phyloP scores from a whole-genome alignment of 805 yeast species.

The Lipomyces yamanashiensis region DNA sequence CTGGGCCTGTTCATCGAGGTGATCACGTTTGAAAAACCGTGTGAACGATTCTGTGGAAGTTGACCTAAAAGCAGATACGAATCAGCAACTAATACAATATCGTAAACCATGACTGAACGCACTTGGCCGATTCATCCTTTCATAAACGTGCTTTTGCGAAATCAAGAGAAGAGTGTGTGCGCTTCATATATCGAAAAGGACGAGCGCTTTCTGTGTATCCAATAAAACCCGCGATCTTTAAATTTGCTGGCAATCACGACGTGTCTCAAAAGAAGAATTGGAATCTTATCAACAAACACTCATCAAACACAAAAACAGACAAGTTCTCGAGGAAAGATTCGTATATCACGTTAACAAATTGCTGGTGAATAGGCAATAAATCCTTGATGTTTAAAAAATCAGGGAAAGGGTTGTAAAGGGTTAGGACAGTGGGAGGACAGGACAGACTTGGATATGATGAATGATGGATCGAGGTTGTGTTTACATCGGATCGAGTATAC shows the following conservation, averaged over 20 bases:
- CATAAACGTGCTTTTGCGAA: slow-evolving; percentile 11
- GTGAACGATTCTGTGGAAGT: slow-evolving; percentile 30
- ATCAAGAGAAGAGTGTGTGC: not conserved
- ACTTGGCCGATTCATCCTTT: slow-evolving; percentile 26
- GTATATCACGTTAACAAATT: not conserved
- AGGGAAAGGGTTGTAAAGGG: slow-evolving; percentile 4
- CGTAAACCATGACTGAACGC: not conserved
- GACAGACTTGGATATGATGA: not conserved
- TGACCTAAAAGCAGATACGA: slow-evolving; percentile 14
- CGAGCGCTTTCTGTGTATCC: not conserved
- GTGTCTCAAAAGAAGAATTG: too few relatives aligned
- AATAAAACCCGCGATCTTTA: too few relatives aligned
- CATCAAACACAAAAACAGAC: too few relatives aligned
- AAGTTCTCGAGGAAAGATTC: too few relatives aligned
- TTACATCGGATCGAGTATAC: not conserved
- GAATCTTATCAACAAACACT: too few relatives aligned
- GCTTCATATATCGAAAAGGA: slow-evolving; percentile 8
- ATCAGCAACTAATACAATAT: not conserved
- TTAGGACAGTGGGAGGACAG: not conserved
- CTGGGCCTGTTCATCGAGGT: slow-evolving; percentile 24
- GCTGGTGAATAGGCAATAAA: not conserved
- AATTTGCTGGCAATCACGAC: too few relatives aligned
- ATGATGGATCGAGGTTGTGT: not conserved
- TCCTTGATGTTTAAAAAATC: not conserved
- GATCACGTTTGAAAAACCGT: slow-evolving; percentile 31